Evolutionary conservation across 169 alveolate species (phyloP), one percentile per base, ranked within the genome.

Genomic region (Nephromyces sp.): DNA sequence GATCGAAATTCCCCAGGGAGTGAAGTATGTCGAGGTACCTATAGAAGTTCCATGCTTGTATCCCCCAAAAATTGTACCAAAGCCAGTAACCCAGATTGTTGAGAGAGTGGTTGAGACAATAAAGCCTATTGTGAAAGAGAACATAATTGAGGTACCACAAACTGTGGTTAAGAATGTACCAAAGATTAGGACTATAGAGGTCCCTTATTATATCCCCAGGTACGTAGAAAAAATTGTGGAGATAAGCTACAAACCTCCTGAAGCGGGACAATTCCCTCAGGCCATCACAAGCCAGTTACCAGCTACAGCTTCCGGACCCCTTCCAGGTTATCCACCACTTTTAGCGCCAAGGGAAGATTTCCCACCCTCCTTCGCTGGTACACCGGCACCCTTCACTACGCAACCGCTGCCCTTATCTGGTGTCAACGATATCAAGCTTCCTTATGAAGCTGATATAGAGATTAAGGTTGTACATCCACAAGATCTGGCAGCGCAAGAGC

Each of bases 1-100:
- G 4, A 87, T 87, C 61, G 91, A 87, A 51, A 89, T 87, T 32
- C 92, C 92, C 6, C 92, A 87, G 80, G 92, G 92, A 21, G 90
- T 87, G 8, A 87, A 87, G 72, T 87, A 84, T 75, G 90, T 87
- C 21, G 92, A 87, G 72, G 92, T 87, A 27, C 92, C 92, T 1
- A 90, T 87, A 32, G 92, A 87, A 68, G 92, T 87, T 6, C 92
- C 92, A 24, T 84, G 89, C 68, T 81, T 85, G 15, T 87, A 87
- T 67, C 92, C 92, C n/a, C 92, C 92, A 3, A 87, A 86, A 77
- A 87, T 87, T 51, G 85, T 87, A 32, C 90, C 92, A 3, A 80
- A 77, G 27, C 90, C 89, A 4, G 86, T 82, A 74, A 82, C 86
- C 24, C 88, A 87, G 62, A 77, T 85, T 65, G 91, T 87, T 6